Conservation (phyloP, 768 basidiomycete species). For the Leccinum longicurvipes region DNA sequence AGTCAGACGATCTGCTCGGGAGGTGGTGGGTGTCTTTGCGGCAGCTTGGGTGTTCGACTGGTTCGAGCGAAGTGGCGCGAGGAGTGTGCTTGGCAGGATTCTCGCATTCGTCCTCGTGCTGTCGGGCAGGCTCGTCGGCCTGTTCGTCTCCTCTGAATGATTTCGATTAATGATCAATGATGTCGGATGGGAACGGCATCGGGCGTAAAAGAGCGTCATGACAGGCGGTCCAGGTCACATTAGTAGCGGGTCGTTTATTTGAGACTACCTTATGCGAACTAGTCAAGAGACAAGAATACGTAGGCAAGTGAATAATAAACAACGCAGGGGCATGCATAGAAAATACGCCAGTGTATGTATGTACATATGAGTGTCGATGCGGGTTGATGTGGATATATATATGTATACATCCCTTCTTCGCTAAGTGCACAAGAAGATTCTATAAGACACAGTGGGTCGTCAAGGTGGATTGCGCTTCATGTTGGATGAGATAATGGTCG, state of each 20-base stretch:
- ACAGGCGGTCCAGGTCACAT: not conserved
- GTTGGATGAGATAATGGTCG: not conserved
- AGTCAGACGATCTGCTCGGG: conserved; percentile 10
- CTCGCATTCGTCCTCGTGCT: conserved; percentile 15
- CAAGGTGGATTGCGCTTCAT: not conserved
- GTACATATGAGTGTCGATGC: not conserved
- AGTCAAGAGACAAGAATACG: not conserved
- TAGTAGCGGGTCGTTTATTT: not conserved
- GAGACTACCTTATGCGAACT: not conserved
- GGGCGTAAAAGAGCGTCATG: not conserved
- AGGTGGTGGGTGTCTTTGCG: conserved; percentile 11
- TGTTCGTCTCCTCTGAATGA: not conserved
- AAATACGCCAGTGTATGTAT: not conserved
- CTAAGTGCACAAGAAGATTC: not conserved
- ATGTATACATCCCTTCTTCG: not conserved
- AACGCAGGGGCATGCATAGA: not conserved
- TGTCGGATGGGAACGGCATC: not conserved
- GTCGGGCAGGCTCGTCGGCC: not conserved
- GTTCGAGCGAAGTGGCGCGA: conserved; percentile 36
- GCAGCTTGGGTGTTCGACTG: conserved; percentile 19
- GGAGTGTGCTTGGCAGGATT: conserved; percentile 29
- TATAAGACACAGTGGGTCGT: not conserved
- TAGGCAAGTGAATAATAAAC: not conserved
- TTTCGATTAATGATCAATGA: not conserved
- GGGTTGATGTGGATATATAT: not conserved